Conservation (phyloP, 148 eudicot genomes). For the Selenicereus undatus region DNA sequence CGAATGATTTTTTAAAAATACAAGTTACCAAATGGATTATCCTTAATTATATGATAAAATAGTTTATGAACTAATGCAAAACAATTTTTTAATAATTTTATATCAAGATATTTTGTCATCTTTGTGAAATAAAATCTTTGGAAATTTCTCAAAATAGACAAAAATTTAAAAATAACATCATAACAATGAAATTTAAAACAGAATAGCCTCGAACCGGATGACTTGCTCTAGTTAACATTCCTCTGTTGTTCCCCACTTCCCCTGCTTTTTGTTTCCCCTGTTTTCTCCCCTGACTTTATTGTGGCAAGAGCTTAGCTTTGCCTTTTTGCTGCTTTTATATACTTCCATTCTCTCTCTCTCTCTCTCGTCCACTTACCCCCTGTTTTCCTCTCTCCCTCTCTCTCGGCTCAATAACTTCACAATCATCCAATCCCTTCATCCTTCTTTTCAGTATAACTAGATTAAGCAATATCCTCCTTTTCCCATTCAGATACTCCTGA, state of each 20-base stretch:
- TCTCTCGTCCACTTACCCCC: neutral
- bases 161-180: too few species aligned
- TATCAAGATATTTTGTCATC: too few species aligned
- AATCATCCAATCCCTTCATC: conserved; percentile 2
- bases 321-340: neutral
- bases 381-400: neutral
- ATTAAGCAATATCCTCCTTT: neutral
- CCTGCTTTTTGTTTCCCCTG: conserved; percentile 10
- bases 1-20: too few species aligned
- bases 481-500: neutral
- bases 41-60: too few species aligned
- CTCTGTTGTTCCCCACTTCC: conserved; percentile 2
- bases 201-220: neutral
- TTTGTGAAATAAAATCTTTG: too few species aligned
- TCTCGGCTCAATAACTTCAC: conserved; percentile 14
- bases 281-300: conserved; percentile 21
- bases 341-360: neutral
- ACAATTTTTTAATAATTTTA: too few species aligned
- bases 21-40: too few species aligned
- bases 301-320: neutral
- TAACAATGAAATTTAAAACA: too few species aligned
- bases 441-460: neutral
- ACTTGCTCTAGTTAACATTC: conserved; percentile 17
- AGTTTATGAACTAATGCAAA: too few species aligned
- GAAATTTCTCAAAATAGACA: too few species aligned